These are phyloP conservation scores for Parafenestella ontariensis DNA, from an alignment of 2,329 filamentous ascomycete genomes.

Conservation along the genomic window DNA sequence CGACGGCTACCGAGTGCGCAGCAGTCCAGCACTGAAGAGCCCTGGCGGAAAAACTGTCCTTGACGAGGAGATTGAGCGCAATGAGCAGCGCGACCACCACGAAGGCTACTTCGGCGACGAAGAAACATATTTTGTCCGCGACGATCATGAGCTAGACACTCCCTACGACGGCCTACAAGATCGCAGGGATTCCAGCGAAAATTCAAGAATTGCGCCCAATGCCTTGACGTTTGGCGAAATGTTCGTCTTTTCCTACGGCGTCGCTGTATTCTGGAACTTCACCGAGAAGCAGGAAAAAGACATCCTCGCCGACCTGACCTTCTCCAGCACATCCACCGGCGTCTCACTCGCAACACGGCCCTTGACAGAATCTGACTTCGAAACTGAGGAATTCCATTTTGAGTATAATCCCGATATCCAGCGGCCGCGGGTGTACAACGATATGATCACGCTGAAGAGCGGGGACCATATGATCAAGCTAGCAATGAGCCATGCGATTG, in stretches of 20 bases:
- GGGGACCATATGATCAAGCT: constrained; percentile 99
- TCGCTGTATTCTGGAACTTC: constrained; percentile 99
- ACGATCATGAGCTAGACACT: constrained; percentile 39
- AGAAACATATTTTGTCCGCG: constrained; percentile 58
- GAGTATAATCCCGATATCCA: constrained; percentile 90
- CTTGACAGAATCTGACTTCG: constrained; percentile 86
- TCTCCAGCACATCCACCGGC: constrained; percentile 73
- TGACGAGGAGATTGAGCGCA: constrained; percentile 95
- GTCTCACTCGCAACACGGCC: constrained; percentile 77
- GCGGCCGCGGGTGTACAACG: constrained; percentile 92
- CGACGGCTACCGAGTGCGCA: constrained; percentile 87
- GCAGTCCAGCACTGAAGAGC: constrained; percentile 89
- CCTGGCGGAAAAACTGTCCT: constrained; percentile 91
- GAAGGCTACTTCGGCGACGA: constrained; percentile 89
- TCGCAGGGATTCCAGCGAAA: constrained; percentile 28
- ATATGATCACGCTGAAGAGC: constrained; percentile 97
- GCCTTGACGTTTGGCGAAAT: constrained; percentile 87
- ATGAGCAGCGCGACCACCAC: constrained; percentile 85
- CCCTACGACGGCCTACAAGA: constrained; percentile 25
- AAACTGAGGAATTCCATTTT: constrained; percentile 98
- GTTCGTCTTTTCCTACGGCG: constrained; percentile 96
- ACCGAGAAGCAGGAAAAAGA: constrained; percentile 96
- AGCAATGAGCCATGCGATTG: constrained; percentile 95
- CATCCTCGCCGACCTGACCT: constrained; percentile 91
- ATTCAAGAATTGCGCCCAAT: constrained; percentile 68